Base-by-base conservation (phyloP, 2,329 filamentous ascomycete genomes). In the Paraphoma chrysanthemicola region DNA sequence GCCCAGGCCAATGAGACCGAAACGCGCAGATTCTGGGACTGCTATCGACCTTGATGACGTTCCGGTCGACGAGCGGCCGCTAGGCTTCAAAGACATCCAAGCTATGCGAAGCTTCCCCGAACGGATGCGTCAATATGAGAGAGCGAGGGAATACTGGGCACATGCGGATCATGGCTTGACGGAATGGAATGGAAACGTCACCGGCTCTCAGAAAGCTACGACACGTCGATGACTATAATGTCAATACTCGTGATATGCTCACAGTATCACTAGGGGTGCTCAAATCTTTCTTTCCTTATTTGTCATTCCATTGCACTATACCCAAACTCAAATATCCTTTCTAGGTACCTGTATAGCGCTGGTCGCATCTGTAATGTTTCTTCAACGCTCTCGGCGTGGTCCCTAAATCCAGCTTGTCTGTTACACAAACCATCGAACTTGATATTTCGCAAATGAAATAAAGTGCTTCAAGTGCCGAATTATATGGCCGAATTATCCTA, bases 61-160 rank as follows among this genome's bases (percentile, higher is more conserved):
- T 5, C 60, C 63, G 18, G 48, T 43, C 5, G 41, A 66, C 3
- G 50, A 68, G 17, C 55, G 69, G n/a, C 73, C 72, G 1, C 29
- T 72, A 9, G 67, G 66, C 1, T 76, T 76, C 60, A 63, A 69
- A 29, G 67, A 75, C 2, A 76, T 76, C 30, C 44, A 66, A 23
- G 62, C 66, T 2, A 61, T 71, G 2, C n/a, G 57, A 16, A 71
- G 51, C 23, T 64, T 71, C 31, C 57, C 57, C 28, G 65, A 71
- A 39, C 61, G 73, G 5, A 73, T 76, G 72, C 61, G 52, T 33
- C 38, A 72, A 51, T 76, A 76, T 44, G 67, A 70, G 57, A 67
- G 61, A 54, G 68, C 70, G n/a, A 67, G 71, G 33, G 64, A 73
- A 2, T 76, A 75, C 52, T 76, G 73, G 73, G 72, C 73, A 10